Conservation (phyloP, 208 protist species). For the Phytomonas sp. region DNA sequence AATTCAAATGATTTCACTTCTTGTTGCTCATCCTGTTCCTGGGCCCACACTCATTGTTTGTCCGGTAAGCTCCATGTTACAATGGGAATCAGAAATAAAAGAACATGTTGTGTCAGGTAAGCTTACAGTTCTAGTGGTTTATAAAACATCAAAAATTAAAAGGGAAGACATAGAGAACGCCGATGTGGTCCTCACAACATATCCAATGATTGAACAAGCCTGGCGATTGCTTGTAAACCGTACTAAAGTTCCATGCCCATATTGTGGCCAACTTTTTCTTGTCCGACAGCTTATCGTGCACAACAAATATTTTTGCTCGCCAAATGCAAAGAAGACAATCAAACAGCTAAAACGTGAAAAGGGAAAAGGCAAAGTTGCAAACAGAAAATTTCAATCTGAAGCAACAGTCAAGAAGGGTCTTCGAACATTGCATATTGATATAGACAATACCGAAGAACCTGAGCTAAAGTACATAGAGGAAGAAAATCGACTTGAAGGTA, state of each 20-base stretch:
- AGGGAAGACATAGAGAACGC: constrained; percentile 66
- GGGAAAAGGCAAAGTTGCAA: neutral
- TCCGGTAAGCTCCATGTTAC: constrained; percentile 89
- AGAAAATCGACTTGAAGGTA: neutral
- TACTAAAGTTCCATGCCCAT: constrained; percentile 83
- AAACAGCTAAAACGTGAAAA: constrained; percentile 86
- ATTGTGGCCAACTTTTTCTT: constrained; percentile 85
- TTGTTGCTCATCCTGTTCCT: constrained; percentile 59
- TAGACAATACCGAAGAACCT: constrained; percentile 23
- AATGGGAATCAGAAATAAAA: constrained; percentile 86
- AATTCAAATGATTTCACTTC: constrained; percentile 91
- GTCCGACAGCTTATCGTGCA: constrained; percentile 83
- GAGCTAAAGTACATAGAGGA: neutral
- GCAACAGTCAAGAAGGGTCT: constrained; percentile 78
- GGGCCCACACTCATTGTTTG: constrained; percentile 87
- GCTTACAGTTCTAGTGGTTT: constrained; percentile 75
- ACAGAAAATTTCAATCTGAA: constrained; percentile 43
- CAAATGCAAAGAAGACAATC: constrained; percentile 64
- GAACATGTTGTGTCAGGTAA: constrained; percentile 57
- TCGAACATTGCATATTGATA: constrained; percentile 61
- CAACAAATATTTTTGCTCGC: constrained; percentile 93
- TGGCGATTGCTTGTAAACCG: constrained; percentile 75
- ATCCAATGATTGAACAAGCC: constrained; percentile 87
- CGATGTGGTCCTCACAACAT: constrained; percentile 93
- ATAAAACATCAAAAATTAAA: constrained; percentile 38